Conservation (phyloP, 176 grass and related monocot species). For the Triticum timopheevii region DNA sequence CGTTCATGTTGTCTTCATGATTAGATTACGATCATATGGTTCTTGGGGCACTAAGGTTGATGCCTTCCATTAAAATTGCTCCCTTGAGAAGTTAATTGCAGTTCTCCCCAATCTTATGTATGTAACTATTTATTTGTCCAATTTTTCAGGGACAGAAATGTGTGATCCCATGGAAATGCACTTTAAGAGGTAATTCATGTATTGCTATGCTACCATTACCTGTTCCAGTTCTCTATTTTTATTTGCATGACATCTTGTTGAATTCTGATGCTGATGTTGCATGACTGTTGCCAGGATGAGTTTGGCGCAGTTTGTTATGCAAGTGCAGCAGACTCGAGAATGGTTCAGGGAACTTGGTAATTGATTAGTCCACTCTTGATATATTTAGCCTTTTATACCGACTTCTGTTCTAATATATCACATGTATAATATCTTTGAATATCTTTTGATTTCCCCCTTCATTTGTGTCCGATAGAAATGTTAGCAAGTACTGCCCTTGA, state of each 20-base stretch:
- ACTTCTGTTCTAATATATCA: neutral
- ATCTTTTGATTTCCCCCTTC: no score
- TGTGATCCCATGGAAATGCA: neutral
- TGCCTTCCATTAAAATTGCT: neutral
- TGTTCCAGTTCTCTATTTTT: neutral
- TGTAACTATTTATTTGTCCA: neutral
- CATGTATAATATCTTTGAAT: no score
- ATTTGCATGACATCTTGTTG: neutral
- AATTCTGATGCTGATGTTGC: neutral
- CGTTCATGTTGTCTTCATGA: no score
- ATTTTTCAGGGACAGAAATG: neutral
- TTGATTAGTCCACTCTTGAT: neutral
- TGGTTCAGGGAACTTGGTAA: neutral
- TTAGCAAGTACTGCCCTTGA: no score
- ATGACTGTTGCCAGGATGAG: neutral
- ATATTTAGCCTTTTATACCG: neutral
- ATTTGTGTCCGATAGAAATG: no score
- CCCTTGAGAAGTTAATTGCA: neutral
- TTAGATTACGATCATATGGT: no score
- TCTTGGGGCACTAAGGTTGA: no score
- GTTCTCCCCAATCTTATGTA: neutral
- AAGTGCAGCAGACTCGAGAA: neutral
- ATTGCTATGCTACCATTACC: neutral
- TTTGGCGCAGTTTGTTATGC: neutral
- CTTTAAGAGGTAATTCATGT: neutral